Base-by-base conservation (phyloP, 495 filamentous ascomycete genomes). In the Penicillium desertorum region DNA sequence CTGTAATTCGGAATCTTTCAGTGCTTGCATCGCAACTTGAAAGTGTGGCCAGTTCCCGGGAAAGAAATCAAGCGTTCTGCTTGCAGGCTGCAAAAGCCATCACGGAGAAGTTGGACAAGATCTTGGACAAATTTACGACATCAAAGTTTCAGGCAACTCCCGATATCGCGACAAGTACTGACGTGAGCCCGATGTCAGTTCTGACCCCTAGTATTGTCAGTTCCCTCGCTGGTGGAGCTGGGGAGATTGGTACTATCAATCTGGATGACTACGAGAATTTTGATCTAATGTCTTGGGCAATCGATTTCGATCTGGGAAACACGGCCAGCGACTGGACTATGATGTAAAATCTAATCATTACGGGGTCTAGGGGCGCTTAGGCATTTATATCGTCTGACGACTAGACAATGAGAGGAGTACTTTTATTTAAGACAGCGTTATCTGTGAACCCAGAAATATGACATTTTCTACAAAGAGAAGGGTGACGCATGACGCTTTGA, bases 11-110 rank as follows among this genome's bases (percentile, higher is more conserved):
- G 1, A 65, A 62, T 34, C 17, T 64, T 14, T 61, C 62, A 19
- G 58, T 64, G 0, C 51, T 64, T 4, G 42, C 50, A 42, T 64
- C 62, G 10, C 55, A 59, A 43, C 59, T 65, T 23, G 62, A 59
- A 46, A 59, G 44, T 36, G 54, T 64, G 27, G 32, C 54, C 12
- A 52, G 62, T 32, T 41, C 62, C n/a, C 48, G 48, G 22, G 62
- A 61, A 48, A 54, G 45, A 42, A 64, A 64, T 47, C 58, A 61
- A 61, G 50, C 22, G 0, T 64, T 55, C 25, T 64, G 62, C 27
- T 46, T 61, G 32, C 62, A 64, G 46, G 62, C 62, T 12, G 44
- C 62, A 36, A 61, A 61, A 20, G 50, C 62, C 16, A 61, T 64
- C 30, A 51, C 62, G 41, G 19, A 46, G 42, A 64, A 64, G 16